Percentiles rank a stretch among this genome's conserved stretches.
phyloP scores from a whole-genome alignment of 148 eudicot species.

The Chenopodium berlandieri region DNA sequence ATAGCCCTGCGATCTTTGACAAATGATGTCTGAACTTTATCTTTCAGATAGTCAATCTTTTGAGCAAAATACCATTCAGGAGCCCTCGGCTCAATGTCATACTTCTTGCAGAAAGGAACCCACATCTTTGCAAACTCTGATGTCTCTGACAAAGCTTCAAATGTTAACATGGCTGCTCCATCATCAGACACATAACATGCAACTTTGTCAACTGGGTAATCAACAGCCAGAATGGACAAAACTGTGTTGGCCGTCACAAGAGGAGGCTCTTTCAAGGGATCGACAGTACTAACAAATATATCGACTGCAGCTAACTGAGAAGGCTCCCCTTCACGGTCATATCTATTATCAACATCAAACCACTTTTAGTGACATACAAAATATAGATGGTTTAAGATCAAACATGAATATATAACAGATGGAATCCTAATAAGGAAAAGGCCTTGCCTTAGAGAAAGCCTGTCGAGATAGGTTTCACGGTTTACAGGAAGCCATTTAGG shows the following conservation, averaged over 20 bases:
- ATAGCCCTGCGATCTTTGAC: constrained; percentile 43
- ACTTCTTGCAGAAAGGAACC: constrained; percentile 42
- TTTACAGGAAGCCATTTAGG: constrained; percentile 50
- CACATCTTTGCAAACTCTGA: constrained; percentile 44
- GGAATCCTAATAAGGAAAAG: background rate
- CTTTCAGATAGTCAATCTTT: constrained; percentile 44
- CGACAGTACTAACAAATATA: constrained; percentile 49
- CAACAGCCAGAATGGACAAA: constrained; percentile 45
- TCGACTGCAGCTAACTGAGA: constrained; percentile 48
- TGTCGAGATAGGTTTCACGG: constrained; percentile 48
- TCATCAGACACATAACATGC: constrained; percentile 52
- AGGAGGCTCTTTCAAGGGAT: constrained; percentile 50
- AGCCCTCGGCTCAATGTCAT: constrained; percentile 45
- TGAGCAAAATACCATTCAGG: constrained; percentile 44
- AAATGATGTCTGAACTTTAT: constrained; percentile 41
- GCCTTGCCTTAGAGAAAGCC: constrained; percentile 45
- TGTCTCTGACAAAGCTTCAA: constrained; percentile 47
- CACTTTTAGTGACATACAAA: too few relatives aligned
- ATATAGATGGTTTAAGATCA: too few relatives aligned
- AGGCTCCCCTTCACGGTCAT: constrained; percentile 49
- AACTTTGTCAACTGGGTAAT: constrained; percentile 52
- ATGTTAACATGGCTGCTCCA: constrained; percentile 51
- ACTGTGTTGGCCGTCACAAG: constrained; percentile 49
- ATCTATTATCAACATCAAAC: constrained; percentile 15
- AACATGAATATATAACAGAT: background rate